These are phyloP conservation scores for Cocos nucifera DNA, from an alignment of 176 grass and related monocot species.

Conservation along the genomic window DNA sequence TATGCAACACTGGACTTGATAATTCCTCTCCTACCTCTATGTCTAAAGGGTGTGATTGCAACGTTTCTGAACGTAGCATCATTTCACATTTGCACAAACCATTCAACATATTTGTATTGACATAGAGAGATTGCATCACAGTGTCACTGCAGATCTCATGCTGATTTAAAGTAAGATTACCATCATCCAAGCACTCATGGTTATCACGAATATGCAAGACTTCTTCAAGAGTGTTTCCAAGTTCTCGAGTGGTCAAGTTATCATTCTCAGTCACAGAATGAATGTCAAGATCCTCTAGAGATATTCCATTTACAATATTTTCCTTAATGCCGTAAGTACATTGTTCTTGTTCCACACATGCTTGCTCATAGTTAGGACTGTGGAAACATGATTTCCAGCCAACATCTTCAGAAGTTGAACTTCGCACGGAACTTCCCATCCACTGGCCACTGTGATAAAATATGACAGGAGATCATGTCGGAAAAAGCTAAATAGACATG, in stretches of 20 bases:
- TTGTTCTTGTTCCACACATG: slow-evolving; percentile 27
- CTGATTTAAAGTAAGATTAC: slow-evolving; percentile 10
- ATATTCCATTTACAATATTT: too few species aligned
- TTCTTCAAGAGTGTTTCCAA: slow-evolving; percentile 36
- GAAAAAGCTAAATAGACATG: background rate
- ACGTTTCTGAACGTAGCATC: slow-evolving; percentile 2
- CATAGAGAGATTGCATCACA: slow-evolving; percentile 19
- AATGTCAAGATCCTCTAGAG: slow-evolving; percentile 19
- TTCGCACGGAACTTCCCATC: slow-evolving; percentile 42
- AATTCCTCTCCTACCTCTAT: slow-evolving; percentile 18
- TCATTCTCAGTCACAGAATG: slow-evolving; percentile 22
- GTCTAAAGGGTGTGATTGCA: background rate
- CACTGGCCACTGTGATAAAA: slow-evolving; percentile 23
- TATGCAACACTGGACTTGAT: slow-evolving; percentile 7
- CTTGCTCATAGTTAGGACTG: slow-evolving; percentile 23
- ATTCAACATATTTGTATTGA: slow-evolving; percentile 27
- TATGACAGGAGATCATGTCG: background rate
- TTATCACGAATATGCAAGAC: slow-evolving; percentile 22
- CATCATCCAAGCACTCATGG: slow-evolving; percentile 13
- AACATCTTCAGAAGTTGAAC: slow-evolving; percentile 30
- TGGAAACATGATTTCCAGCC: slow-evolving; percentile 31
- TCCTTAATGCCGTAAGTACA: slow-evolving; percentile 22
- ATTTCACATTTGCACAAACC: slow-evolving; percentile 29
- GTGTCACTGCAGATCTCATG: slow-evolving; percentile 29
- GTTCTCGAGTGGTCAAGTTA: slow-evolving; percentile 34